Evolutionary conservation across 441 rosid species (phyloP).

Genomic region (Raphanus hybrid): DNA sequence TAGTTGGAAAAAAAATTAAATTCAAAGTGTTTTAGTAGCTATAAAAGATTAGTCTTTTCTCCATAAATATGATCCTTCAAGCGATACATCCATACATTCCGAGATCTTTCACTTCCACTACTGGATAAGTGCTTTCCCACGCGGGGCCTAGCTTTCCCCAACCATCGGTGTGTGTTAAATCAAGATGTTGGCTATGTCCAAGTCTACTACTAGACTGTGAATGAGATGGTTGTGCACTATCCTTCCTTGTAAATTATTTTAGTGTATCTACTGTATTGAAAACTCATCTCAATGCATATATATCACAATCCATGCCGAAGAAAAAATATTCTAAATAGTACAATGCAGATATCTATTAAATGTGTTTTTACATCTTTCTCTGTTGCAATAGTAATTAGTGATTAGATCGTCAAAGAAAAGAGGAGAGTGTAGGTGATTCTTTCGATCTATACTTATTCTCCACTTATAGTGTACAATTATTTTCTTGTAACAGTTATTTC

Average conservation of each 20-base stretch:
- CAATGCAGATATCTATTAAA: not conserved
- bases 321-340: not conserved
- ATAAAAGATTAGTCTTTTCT: not conserved
- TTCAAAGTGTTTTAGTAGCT: not conserved
- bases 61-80: not conserved
- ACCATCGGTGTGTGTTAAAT: constrained; percentile 3
- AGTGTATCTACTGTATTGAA: not conserved
- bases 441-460: not conserved
- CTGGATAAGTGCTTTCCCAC: not conserved
- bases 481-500: not conserved
- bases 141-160: constrained; percentile 11
- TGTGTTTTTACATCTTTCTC: constrained; percentile 1
- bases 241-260: not conserved
- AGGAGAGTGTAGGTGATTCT: not conserved
- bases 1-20: no score
- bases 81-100: not conserved
- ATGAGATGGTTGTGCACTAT: not conserved
- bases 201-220: not conserved
- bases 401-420: not conserved
- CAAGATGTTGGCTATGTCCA: constrained; percentile 8
- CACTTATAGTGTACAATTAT: not conserved
- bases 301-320: not conserved
- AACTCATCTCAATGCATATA: not conserved
- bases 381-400: not conserved
- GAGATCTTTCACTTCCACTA: constrained; percentile 1